Evolutionary conservation across 2,329 filamentous ascomycete genomes (phyloP), one percentile per base, ranked within the genome.

Genomic region (Apiospora kogelbergensis): DNA sequence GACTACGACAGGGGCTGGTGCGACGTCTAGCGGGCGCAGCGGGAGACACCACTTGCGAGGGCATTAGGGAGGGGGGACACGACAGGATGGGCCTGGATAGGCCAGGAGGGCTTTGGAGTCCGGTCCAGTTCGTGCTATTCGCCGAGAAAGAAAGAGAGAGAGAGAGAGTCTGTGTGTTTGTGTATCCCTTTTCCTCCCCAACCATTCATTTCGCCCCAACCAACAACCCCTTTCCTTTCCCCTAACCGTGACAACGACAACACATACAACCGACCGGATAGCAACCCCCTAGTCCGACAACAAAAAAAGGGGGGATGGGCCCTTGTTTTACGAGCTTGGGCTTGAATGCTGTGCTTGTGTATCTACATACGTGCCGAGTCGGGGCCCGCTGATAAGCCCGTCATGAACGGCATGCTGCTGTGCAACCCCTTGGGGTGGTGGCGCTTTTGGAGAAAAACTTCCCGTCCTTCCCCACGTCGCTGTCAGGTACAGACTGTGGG

Each of bases 21-120:
- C 73, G 45, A 73, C 74, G 40, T 74, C 74, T 69, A 73, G 77
- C 68, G 70, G 71, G 48, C 75, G 78, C 72, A 73, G 76, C 9
- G 53, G 53, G 3, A 30, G 53, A n/a, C 53, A 37, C 10, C 53
- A 60, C 20, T n/a, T 60, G 30, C 53, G 53, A n/a, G 17, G 53
- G 37, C 40, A 42, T 42, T 60, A 60, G 53, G 26, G 13, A 20
- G n/a, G n/a, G n/a, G n/a, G 20, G 45, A 48, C 9, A 26, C n/a
- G 11, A 13, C 9, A 33, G 17, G 17, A 20, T 9, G 30, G 10
- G 26, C 40, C 42, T 4, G 17, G 53, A 37, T 60, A 60, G 30
- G 53, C 26, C n/a, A 30, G 20, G 30, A 37, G 53, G 30, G 30
- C 30, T 60, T 11, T 17, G 53, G 30, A 57, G 30, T 60, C 30